These are phyloP conservation scores for Fagopyrum homotropicum DNA, from an alignment of 148 eudicot genomes.

Conservation along the genomic window DNA sequence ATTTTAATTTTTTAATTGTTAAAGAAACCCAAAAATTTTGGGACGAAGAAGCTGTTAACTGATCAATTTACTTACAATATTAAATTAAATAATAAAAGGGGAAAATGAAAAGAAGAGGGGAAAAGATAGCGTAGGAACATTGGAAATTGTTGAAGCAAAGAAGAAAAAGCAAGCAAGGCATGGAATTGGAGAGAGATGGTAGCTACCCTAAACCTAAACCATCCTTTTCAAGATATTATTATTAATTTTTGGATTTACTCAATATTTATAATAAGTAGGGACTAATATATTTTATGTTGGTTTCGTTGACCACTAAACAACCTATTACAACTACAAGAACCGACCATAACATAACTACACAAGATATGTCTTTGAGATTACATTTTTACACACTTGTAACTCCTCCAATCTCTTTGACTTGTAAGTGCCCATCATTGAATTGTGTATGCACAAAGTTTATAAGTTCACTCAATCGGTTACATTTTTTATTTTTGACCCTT, in stretches of 20 bases:
- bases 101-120: neutral
- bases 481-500: no score
- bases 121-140: neutral
- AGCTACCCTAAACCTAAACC: neutral
- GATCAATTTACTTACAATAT: no score
- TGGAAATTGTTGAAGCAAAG: neutral
- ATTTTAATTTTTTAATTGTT: no score
- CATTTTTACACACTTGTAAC: neutral
- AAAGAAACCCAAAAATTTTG: no score
- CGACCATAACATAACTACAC: neutral
- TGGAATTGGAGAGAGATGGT: neutral
- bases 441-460: no score
- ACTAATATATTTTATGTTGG: neutral
- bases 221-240: neutral
- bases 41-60: no score
- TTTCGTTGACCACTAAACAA: neutral
- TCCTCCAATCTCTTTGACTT: neutral
- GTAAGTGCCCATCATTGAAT: no score
- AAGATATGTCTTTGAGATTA: constrained; percentile 5
- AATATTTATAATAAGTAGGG: neutral
- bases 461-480: no score
- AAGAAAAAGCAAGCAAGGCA: constrained; percentile 4
- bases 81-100: neutral
- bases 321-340: neutral
- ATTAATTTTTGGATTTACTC: neutral